Evolutionary conservation across 208 protist genomes (phyloP).

Genomic region (Trypanosoma brucei): DNA sequence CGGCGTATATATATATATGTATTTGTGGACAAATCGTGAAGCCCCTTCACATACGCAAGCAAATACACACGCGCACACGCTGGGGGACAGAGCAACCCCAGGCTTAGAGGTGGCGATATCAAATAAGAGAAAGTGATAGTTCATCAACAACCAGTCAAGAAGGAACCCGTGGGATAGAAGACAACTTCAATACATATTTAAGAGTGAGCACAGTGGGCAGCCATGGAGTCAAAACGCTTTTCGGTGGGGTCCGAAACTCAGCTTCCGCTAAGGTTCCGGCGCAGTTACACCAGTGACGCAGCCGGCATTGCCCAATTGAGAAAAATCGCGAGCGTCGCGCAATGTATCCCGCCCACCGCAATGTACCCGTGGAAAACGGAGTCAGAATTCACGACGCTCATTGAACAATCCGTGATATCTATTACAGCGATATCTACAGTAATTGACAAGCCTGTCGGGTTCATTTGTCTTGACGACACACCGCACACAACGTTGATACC

Average conservation of each 20-base stretch:
- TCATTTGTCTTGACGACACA: constrained; percentile 41
- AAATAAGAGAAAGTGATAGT: too few relatives aligned
- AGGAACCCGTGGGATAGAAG: too few relatives aligned
- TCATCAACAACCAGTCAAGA: too few relatives aligned
- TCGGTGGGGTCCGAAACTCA: constrained; percentile 12
- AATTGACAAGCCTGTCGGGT: constrained; percentile 23
- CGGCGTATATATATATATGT: too few relatives aligned
- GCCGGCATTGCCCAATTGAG: constrained; percentile 30
- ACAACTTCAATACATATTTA: too few relatives aligned
- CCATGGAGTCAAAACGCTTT: neutral
- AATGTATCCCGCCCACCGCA: constrained; percentile 30
- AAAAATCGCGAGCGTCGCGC: constrained; percentile 27
- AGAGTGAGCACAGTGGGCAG: too few relatives aligned
- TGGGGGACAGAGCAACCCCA: too few relatives aligned
- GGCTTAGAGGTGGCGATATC: too few relatives aligned
- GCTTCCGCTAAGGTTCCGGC: constrained; percentile 40
- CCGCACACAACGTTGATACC: constrained; percentile 18
- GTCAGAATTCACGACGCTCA: constrained; percentile 43
- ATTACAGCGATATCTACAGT: constrained; percentile 54
- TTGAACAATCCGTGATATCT: constrained; percentile 61
- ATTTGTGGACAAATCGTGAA: too few relatives aligned
- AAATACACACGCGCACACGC: too few relatives aligned
- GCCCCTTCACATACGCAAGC: too few relatives aligned
- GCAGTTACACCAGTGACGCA: constrained; percentile 42
- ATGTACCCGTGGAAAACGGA: constrained; percentile 33